Evolutionary conservation across 345 rosid genomes (phyloP), one percentile per base, ranked within the genome.

Genomic region (Dipteronia dyeriana): DNA sequence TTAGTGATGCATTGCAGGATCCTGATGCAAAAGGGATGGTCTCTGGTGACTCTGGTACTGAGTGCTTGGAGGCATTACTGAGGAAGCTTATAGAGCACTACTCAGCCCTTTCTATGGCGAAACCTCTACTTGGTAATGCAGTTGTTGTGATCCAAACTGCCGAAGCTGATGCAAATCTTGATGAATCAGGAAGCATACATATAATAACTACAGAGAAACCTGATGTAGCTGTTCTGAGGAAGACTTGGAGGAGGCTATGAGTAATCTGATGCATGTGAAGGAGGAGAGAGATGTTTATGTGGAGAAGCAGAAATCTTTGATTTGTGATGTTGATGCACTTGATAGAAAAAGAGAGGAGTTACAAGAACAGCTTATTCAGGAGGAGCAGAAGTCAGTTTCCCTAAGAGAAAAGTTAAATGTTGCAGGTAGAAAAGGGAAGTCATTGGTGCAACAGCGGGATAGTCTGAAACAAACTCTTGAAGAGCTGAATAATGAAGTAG

Each of bases 391-490:
- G 84, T 89, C 92, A 65, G 84, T 86, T 74, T 89, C 97, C 79
- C 78, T 78, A 9, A 90, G 95, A 77, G 99, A 96, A 86, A 96
- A 94, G 85, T 75, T 96, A 85, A 92, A 88, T 77, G 90, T 92
- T 80, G 99, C 98, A 57, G n/a, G 98, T 96, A 87, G 97, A 82
- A 96, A 96, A 91, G 98, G 99, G 71, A 96, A 96, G 86, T 88
- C 89, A 20, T 85, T 96, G 86, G 95, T 96, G 85, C 98, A 94
- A 79, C 92, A 87, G 70, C 92, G 94, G 77, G 97, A 96, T 84
- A 78, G 83, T 79, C 85, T 96, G 84, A 91, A 94, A 76, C 93
- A 90, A 85, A 85, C 85, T 63, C 81, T 90, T 75, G 97, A 94
- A 84, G 92, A 81, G 85, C 81, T 89, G 90, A 94, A 71, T 68